phyloP scores from a whole-genome alignment of 805 yeast genomes.

The Wilhelminamyces savonicus region DNA sequence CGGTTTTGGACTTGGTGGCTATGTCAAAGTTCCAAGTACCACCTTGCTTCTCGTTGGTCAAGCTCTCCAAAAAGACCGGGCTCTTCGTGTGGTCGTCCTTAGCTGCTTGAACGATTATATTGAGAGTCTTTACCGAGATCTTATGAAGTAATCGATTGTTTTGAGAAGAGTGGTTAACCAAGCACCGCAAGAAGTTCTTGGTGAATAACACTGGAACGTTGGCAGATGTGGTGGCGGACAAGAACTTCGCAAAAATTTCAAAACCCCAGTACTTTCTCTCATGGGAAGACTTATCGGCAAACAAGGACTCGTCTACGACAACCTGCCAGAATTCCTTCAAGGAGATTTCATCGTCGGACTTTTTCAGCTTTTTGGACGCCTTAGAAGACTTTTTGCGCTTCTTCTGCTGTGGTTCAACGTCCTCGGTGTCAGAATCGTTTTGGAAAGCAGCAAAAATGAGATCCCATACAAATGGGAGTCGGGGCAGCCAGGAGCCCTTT shows the following conservation, averaged over 20 bases:
- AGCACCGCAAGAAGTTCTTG: conserved; percentile 61
- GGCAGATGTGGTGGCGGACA: conserved; percentile 16
- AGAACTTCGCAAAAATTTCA: conserved; percentile 54
- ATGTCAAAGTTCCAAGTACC: conserved; percentile 71
- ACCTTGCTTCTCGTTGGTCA: conserved; percentile 25
- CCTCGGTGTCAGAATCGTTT: conserved; percentile 3
- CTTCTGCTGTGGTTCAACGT: conserved; percentile 34
- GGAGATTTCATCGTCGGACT: conserved; percentile 24
- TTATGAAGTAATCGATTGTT: conserved; percentile 60
- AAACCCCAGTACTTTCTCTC: conserved; percentile 88
- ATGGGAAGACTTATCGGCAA: conserved; percentile 68
- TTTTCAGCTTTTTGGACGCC: conserved; percentile 9
- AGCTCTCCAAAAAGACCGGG: conserved; percentile 19
- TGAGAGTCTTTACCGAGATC: conserved; percentile 50
- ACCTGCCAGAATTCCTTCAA: conserved; percentile 69
- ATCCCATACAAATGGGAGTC: conserved; percentile 73
- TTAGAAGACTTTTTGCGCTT: conserved; percentile 16
- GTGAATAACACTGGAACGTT: conserved; percentile 38
- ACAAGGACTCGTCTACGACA: conserved; percentile 74
- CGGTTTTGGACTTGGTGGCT: conserved; percentile 66
- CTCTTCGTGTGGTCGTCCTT: conserved; percentile 33
- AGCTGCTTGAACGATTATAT: conserved; percentile 34
- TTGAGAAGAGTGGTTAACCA: conserved; percentile 72
- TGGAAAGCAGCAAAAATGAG: conserved; percentile 42
- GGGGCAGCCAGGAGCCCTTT: conserved; percentile 68